Evolutionary conservation across 2,329 filamentous ascomycete genomes (phyloP).

Genomic region (Phaeophleospora eucalypticola): DNA sequence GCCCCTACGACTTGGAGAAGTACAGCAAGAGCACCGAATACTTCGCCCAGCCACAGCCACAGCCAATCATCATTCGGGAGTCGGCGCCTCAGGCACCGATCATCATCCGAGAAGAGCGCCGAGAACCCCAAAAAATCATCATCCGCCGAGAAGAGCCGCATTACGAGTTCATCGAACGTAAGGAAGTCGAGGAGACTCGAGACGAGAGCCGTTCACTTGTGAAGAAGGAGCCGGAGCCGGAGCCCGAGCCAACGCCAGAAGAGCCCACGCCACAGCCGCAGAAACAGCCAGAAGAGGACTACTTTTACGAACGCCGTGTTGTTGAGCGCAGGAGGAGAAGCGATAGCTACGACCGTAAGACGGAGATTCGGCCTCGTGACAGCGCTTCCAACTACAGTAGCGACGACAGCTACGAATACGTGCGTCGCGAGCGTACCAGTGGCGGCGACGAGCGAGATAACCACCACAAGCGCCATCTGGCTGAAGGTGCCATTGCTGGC

Average conservation of each 20-base stretch:
- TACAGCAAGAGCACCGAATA: constrained; percentile 53
- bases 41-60: constrained; percentile 46
- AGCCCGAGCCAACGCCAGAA: constrained; percentile 25
- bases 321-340: constrained; percentile 48
- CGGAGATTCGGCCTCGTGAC: constrained; percentile 49
- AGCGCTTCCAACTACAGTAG: constrained; percentile 55
- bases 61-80: constrained; percentile 50
- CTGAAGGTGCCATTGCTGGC: constrained; percentile 59
- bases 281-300: constrained; percentile 50
- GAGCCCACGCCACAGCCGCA: constrained; percentile 22
- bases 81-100: constrained; percentile 45
- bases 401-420: constrained; percentile 60
- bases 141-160: constrained; percentile 54
- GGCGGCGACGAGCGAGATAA: constrained; percentile 39
- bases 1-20: constrained; percentile 45
- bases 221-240: constrained; percentile 31
- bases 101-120: constrained; percentile 53
- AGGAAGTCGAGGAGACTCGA: constrained; percentile 46
- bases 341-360: constrained; percentile 40
- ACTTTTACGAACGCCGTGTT: constrained; percentile 57
- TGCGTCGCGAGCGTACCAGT: constrained; percentile 43
- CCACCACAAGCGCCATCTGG: constrained; percentile 54
- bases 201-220: constrained; percentile 46
- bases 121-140: constrained; percentile 43
- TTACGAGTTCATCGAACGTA: constrained; percentile 57